Evolutionary conservation across 2,329 filamentous ascomycete genomes (phyloP).

Genomic region (Beauveria pseudobassiana): DNA sequence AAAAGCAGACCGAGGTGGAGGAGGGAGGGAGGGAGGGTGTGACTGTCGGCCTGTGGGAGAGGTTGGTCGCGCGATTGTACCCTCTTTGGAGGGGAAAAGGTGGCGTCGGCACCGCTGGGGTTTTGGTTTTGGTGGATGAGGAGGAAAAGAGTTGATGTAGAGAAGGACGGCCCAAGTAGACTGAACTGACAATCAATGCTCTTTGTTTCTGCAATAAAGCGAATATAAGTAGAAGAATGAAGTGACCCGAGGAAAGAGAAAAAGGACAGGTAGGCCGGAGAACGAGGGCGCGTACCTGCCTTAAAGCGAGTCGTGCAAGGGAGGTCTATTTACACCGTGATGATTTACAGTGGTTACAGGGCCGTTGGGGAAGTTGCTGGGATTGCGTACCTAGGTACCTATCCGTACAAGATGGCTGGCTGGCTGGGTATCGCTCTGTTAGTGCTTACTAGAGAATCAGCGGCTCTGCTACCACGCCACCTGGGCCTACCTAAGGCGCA

Average conservation of each 20-base stretch:
- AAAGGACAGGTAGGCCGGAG: background rate
- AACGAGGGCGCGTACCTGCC: background rate
- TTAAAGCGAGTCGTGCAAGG: background rate
- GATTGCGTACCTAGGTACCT: background rate
- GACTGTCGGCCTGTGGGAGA: slow-evolving; percentile 19
- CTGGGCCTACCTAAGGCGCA: background rate
- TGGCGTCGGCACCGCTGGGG: background rate
- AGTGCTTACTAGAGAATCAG: background rate
- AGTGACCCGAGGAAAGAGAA: background rate
- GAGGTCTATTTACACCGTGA: background rate
- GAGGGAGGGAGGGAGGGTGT: slow-evolving; percentile 11
- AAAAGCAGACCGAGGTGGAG: slow-evolving; percentile 10
- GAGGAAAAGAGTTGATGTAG: background rate
- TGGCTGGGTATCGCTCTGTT: background rate
- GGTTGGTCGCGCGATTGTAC: slow-evolving; percentile 13
- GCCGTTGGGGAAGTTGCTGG: background rate
- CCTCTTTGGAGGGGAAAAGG: slow-evolving; percentile 1
- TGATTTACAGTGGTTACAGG: background rate
- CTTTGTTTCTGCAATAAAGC: background rate
- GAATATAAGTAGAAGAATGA: background rate
- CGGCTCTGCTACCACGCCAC: background rate
- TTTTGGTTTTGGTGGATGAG: background rate
- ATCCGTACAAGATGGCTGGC: background rate
- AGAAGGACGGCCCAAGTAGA: background rate
- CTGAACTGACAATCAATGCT: too few relatives aligned